Percentiles rank a stretch among this genome's conserved stretches.
Conservation (phyloP, 2,329 filamentous ascomycete genomes). For the Fusarium sp. region DNA sequence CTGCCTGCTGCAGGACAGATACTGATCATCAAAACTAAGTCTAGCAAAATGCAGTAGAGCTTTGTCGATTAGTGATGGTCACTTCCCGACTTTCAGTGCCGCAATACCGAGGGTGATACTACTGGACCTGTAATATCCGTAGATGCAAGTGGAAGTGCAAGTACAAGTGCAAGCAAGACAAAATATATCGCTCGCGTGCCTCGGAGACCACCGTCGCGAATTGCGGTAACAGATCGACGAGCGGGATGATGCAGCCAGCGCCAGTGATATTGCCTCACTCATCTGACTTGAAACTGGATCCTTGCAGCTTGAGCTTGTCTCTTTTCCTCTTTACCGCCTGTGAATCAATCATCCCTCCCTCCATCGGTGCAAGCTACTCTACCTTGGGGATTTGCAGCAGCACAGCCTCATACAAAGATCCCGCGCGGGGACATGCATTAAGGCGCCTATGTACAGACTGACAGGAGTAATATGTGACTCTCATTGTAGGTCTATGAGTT, state of each 20-base stretch:
- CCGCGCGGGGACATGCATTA: constrained; percentile 9
- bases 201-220: not conserved
- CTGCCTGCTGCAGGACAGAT: not conserved
- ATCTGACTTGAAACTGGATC: constrained; percentile 13
- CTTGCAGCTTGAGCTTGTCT: constrained; percentile 11
- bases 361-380: constrained; percentile 14
- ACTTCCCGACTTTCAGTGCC: constrained; percentile 9
- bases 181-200: constrained; percentile 33
- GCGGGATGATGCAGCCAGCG: not conserved
- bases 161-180: not conserved
- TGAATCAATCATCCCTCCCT: constrained; percentile 1
- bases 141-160: not conserved
- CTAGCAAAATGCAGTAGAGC: not conserved
- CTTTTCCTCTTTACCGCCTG: constrained; percentile 10
- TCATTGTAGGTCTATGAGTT: constrained; percentile 15
- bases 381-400: constrained; percentile 12
- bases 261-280: constrained; percentile 25
- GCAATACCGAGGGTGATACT: not conserved
- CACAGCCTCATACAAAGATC: constrained; percentile 31
- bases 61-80: not conserved
- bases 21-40: not conserved
- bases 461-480: not conserved
- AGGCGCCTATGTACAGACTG: not conserved
- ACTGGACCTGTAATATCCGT: not conserved
- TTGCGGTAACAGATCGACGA: constrained; percentile 16